Conservation (phyloP, 208 protist species). For the Tritrichomonas musculus region DNA sequence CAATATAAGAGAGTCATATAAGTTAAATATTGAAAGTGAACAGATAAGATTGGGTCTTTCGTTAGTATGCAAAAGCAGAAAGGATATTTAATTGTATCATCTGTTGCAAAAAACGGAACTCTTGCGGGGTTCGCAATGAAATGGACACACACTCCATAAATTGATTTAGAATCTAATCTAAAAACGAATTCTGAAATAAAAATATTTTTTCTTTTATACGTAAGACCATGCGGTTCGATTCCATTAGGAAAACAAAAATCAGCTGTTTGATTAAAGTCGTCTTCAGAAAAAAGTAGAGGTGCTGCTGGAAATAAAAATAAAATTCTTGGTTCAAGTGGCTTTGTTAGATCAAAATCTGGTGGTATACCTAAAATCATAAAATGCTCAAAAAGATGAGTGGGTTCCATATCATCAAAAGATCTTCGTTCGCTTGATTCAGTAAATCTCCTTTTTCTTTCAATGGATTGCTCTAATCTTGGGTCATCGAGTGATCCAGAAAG, state of each 20-base stretch:
- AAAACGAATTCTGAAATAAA: not conserved
- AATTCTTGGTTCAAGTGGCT: not conserved
- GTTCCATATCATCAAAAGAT: no score
- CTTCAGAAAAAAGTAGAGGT: not conserved
- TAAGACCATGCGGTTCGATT: not conserved
- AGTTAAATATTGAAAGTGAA: not conserved
- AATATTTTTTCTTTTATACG: no score
- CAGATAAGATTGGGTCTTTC: not conserved
- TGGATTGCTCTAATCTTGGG: no score
- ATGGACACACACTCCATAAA: not conserved
- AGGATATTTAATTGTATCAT: not conserved
- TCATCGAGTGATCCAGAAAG: no score
- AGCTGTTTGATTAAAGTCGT: not conserved
- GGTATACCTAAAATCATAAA: not conserved
- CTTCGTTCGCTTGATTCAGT: no score
- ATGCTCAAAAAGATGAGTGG: not conserved
- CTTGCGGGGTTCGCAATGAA: not conserved
- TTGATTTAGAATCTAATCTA: not conserved
- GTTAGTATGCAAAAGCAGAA: not conserved
- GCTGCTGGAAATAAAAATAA: not conserved
- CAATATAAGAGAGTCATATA: not conserved
- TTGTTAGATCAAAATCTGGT: not conserved
- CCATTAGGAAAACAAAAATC: not conserved
- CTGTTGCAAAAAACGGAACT: not conserved
- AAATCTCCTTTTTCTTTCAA: no score